Percentiles rank a stretch among this genome's conserved stretches.
Evolutionary conservation across 768 basidiomycete genomes (phyloP).

Genomic region (Boletales sp.): DNA sequence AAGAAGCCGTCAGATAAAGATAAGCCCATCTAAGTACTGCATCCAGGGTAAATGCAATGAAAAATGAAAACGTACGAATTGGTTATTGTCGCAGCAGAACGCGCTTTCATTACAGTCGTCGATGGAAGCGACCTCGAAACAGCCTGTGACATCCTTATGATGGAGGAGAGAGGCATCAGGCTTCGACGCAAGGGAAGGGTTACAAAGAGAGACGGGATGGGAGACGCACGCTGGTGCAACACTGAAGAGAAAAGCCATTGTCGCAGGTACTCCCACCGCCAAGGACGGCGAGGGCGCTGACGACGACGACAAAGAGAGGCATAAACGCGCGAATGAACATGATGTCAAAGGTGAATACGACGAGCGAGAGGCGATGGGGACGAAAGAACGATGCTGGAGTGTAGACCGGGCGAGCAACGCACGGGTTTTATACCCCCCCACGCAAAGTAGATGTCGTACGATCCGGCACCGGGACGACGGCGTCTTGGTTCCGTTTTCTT

Average conservation of each 20-base stretch:
- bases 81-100: conserved; percentile 8
- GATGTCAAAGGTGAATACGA: not conserved
- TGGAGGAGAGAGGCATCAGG: not conserved
- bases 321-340: conserved; percentile 14
- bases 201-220: too few relatives aligned
- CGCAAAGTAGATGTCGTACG: conserved; percentile 1
- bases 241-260: conserved; percentile 1
- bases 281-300: conserved; percentile 8
- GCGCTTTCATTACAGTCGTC: not conserved
- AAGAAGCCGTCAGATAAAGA: not conserved
- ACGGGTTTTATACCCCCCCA: conserved; percentile 12
- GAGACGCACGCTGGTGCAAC: conserved; percentile 10
- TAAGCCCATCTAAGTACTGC: too few relatives aligned
- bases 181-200: not conserved
- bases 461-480: conserved; percentile 6
- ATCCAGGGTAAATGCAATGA: not conserved
- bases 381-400: not conserved
- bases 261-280: conserved; percentile 6
- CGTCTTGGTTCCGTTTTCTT: conserved; percentile 14
- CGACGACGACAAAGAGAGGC: not conserved
- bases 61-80: not conserved
- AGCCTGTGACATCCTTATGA: not conserved
- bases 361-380: not conserved
- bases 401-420: not conserved
- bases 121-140: not conserved